These are phyloP conservation scores for Metschnikowia santaceciliae DNA, from an alignment of 805 yeast species.

Conservation along the genomic window DNA sequence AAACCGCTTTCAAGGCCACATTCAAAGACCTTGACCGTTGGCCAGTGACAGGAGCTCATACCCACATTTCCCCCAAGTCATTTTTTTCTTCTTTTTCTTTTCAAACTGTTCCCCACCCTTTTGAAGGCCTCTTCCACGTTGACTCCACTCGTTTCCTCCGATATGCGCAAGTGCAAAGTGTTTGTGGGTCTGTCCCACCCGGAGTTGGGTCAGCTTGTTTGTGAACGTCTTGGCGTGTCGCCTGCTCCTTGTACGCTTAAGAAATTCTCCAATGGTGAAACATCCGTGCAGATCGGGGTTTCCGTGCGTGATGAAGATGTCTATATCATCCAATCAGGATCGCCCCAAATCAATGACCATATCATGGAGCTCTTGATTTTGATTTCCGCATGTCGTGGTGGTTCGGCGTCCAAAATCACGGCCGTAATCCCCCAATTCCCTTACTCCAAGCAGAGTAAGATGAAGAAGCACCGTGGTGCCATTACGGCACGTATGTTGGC, in stretches of 20 bases:
- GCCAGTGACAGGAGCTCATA: too few relatives aligned
- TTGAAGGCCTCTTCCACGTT: not conserved
- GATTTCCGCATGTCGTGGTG: constrained; percentile 95
- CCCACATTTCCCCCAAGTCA: too few relatives aligned
- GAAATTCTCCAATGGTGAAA: constrained; percentile 96
- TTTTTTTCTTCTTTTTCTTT: too few relatives aligned
- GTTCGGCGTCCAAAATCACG: constrained; percentile 95
- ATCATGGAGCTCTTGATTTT: constrained; percentile 93
- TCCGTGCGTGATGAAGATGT: constrained; percentile 97
- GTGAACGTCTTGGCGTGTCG: constrained; percentile 85
- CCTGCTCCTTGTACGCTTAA: constrained; percentile 90
- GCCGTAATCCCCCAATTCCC: constrained; percentile 98
- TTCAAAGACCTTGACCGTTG: too few relatives aligned
- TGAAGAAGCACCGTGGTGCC: constrained; percentile 99
- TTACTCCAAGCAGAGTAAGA: constrained; percentile 86
- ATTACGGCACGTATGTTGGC: constrained; percentile 98
- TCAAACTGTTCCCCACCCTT: not conserved
- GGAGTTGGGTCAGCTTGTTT: constrained; percentile 83
- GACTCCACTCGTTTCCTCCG: constrained; percentile 1
- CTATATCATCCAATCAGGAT: constrained; percentile 80
- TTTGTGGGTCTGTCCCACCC: constrained; percentile 98
- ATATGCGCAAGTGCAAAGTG: constrained; percentile 94
- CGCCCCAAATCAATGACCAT: constrained; percentile 84
- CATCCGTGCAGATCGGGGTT: constrained; percentile 91
- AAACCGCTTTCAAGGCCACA: too few relatives aligned